Evolutionary conservation across 441 rosid genomes (phyloP), one percentile per base, ranked within the genome.

Genomic region (Syzygium malaccense): DNA sequence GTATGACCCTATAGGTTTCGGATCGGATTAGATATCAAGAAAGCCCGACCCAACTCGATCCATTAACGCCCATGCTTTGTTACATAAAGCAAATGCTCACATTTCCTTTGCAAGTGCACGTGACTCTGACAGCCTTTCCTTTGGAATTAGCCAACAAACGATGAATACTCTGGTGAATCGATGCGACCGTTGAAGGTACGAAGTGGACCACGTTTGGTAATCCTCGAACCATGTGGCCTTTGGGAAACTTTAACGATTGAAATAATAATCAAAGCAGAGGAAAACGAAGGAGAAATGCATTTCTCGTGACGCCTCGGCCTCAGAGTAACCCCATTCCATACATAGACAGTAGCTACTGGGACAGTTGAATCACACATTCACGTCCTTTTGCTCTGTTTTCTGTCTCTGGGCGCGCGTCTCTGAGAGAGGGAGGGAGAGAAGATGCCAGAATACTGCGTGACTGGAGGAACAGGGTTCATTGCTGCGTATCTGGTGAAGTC

Each of bases 391-490:
- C 80, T 37, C 80, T 71, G 80, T 71, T 37, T 62, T 25, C 49
- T 37, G 49, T 6, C 51, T 33, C 48, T 45, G 8, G 20, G 28
- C 13, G 80, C 3, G 49, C 80, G n/a, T 71, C 49, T 37, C 80
- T 20, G 49, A 6, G 17, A 79, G 7, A 49, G 86, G n/a, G 20
- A 83, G 45, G 55, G 23, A 80, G 32, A 55, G 56, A 88, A 91
- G 90, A 96, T 96, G 98, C 93, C 92, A 13, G 95, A 94, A 89
- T 96, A 95, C 84, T 94, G 98, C 88, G 98, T 97, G 33, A 96
- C 99, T 1, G 98, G 98, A 54, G 98, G 99, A 51, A 95, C 96
- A 1, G 96, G 99, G 53, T 96, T 96, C 92, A 95, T 97, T 41
- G 98, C 95, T 4, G 92, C 97, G 80, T 91, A 95, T 86, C 87